A percentile compares a stretch with the other conserved stretches of the same genome.
phyloP scores from a whole-genome alignment of 1,284 basidiomycete genomes.

The Moesziomyces parantarcticus region DNA sequence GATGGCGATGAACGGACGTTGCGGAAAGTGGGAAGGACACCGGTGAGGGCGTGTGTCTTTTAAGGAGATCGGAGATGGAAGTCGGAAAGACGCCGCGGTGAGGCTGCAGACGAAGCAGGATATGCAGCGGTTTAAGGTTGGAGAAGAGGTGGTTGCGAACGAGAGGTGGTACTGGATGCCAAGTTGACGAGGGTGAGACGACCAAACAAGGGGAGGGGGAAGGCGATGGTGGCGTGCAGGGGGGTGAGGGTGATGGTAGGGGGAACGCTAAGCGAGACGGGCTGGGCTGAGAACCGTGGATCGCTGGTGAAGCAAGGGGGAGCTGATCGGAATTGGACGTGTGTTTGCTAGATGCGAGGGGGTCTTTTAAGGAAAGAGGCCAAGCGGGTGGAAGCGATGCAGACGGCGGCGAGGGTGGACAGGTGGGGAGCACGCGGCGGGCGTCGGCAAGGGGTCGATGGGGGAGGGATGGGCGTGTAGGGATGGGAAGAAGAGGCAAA shows the following conservation, averaged over 20 bases:
- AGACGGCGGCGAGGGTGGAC: conserved; percentile 28
- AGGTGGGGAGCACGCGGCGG: conserved; percentile 21
- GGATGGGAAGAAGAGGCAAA: conserved; percentile 5
- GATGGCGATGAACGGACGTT: conserved; percentile 1
- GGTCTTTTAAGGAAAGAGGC: conserved; percentile 37
- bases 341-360: conserved; percentile 49
- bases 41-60: conserved; percentile 11
- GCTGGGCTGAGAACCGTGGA: conserved; percentile 31
- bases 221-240: conserved; percentile 4
- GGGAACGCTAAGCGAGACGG: conserved; percentile 26
- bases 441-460: conserved; percentile 33
- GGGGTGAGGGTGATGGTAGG: background rate
- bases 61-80: conserved; percentile 42
- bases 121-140: conserved; percentile 39
- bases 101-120: conserved; percentile 15
- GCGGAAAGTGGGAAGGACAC: conserved; percentile 6
- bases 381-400: conserved; percentile 1
- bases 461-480: conserved; percentile 4
- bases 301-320: conserved; percentile 40
- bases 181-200: conserved; percentile 3
- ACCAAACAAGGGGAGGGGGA: conserved; percentile 28
- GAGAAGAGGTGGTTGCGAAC: conserved; percentile 2
- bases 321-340: conserved; percentile 37
- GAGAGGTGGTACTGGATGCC: background rate
- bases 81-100: conserved; percentile 18